These are phyloP conservation scores for Leccinum longicurvipes DNA, from an alignment of 768 basidiomycete species.

Conservation along the genomic window DNA sequence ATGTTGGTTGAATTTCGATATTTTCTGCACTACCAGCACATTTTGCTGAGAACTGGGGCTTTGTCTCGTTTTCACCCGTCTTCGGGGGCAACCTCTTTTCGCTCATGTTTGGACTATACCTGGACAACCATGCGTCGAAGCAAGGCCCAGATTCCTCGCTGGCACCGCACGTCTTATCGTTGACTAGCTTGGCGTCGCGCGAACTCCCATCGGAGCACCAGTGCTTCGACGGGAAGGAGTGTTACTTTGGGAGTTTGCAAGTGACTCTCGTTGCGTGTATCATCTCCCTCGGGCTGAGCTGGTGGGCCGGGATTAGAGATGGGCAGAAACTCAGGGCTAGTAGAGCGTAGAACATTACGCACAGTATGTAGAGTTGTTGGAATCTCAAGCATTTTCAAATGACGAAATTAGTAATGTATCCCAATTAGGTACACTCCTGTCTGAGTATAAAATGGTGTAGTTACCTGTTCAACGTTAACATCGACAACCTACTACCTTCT, in stretches of 20 bases:
- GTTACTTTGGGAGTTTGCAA: slow-evolving; percentile 58
- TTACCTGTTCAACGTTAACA: background rate
- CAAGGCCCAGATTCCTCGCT: background rate
- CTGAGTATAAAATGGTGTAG: background rate
- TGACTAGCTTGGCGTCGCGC: slow-evolving; percentile 2
- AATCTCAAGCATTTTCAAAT: no score
- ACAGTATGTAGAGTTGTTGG: no score
- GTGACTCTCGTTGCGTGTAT: slow-evolving; percentile 40
- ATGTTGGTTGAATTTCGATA: background rate
- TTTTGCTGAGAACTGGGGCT: slow-evolving; percentile 88
- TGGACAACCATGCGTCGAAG: slow-evolving; percentile 61
- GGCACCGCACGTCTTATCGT: background rate
- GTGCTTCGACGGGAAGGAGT: slow-evolving; percentile 55
- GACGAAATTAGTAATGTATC: no score
- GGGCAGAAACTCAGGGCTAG: slow-evolving; percentile 3
- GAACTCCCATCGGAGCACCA: slow-evolving; percentile 35
- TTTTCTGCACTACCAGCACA: slow-evolving; percentile 41
- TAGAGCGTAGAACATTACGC: background rate
- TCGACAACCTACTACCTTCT: background rate
- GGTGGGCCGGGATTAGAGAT: slow-evolving; percentile 38
- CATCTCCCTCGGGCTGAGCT: slow-evolving; percentile 35
- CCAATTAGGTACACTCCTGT: background rate
- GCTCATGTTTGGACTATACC: slow-evolving; percentile 74
- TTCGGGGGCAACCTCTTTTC: slow-evolving; percentile 83
- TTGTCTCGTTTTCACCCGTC: slow-evolving; percentile 67